These are phyloP conservation scores for Malassezia japonica DNA, from an alignment of 1,284 basidiomycete species.

Conservation along the genomic window DNA sequence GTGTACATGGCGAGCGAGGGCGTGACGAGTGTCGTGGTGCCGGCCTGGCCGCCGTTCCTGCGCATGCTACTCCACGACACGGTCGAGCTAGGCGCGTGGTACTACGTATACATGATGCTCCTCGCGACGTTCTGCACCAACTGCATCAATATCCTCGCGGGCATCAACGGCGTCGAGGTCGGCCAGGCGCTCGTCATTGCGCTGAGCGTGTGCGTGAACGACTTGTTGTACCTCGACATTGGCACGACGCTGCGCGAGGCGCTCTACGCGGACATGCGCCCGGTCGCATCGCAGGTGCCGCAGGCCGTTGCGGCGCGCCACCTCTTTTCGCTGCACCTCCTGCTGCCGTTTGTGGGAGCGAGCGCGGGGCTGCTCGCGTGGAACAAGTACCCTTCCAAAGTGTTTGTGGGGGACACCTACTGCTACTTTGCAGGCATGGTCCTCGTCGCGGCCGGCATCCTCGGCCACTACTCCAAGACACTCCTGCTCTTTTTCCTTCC, in stretches of 20 bases:
- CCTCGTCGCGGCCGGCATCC: conserved; percentile 34
- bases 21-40: conserved; percentile 86
- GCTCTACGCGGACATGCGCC: conserved; percentile 4
- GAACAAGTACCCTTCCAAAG: conserved; percentile 68
- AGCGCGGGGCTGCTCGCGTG: conserved; percentile 62
- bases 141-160: conserved; percentile 96
- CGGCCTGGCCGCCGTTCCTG: conserved; percentile 50
- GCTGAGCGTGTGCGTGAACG: conserved; percentile 78
- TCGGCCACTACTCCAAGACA: conserved; percentile 91
- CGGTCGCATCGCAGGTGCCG: conserved; percentile 51
- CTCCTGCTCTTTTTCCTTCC: conserved; percentile 92
- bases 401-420: conserved; percentile 91
- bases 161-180: conserved; percentile 86
- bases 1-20: conserved; percentile 93
- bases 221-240: conserved; percentile 62
- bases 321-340: conserved; percentile 88
- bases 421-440: conserved; percentile 75
- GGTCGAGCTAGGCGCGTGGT: conserved; percentile 82
- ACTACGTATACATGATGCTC: conserved; percentile 92
- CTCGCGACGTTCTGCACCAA: conserved; percentile 96
- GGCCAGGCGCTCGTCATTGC: conserved; percentile 88
- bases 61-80: conserved; percentile 54
- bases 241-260: conserved; percentile 26
- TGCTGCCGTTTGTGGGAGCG: conserved; percentile 84
- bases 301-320: conserved; percentile 76